Base-by-base conservation (phyloP, 345 rosid species). In the Syzygium aromaticum region DNA sequence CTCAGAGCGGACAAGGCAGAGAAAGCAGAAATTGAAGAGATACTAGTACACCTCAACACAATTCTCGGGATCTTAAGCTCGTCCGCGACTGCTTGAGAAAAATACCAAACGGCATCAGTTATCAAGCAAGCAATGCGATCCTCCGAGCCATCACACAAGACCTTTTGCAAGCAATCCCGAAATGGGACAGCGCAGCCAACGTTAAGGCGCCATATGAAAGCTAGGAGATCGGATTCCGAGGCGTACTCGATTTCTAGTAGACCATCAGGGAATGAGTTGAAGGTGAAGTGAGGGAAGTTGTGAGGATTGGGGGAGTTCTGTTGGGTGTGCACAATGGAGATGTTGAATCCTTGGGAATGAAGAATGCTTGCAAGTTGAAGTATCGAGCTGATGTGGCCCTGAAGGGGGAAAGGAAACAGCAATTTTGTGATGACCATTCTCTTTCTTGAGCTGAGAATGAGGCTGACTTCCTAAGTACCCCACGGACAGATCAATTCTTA, bases 311-410 rank as follows among this genome's bases (percentile, higher is more conserved):
- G 96, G 51, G 86, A 92, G 93, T 94, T 95, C 88, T 89, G 91
- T 8, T 84, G 87, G 54, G 94, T 91, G 86, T 94, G 96, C 87
- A 93, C 87, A 25, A 94, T 85, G 54, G 92, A 87, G 83, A 95
- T 89, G 89, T 94, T 91, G 89, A 95, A 93, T 83, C 95, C 95
- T 89, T 87, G 92, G 84, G 88, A 82, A 85, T 92, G 90, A 54
- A 95, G 91, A 85, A 94, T 92, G 87, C 85, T 88, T 14, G 95
- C 95, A 15, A 95, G 94, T 52, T 95, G 93, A 53, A 94, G 91
- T 95, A 95, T 93, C 7, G 96, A 94, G 83, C 89, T 93, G 12
- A 93, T 85, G 89, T 94, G 98, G 85, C 96, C 96, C 54, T 93
- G 92, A 40, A 94, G 90, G 51, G 96, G 98, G 54, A 91, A 6